A percentile compares a stretch with the other conserved stretches of the same genome.
These are phyloP conservation scores for Isatis lusitanica DNA, from an alignment of 441 rosid genomes.

Conservation along the genomic window DNA sequence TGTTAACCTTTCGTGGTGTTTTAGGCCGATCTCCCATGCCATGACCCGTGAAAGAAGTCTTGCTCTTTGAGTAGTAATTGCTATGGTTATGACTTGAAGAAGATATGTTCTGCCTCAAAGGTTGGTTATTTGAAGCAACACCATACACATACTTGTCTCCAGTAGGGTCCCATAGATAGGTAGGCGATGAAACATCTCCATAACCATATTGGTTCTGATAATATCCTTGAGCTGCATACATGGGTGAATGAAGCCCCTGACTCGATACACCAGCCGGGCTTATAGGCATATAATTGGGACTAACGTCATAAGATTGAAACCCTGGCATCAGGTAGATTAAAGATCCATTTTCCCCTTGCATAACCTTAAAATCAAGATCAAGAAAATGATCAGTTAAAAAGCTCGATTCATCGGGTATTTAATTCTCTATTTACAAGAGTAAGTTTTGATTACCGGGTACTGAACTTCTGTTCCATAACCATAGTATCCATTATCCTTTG, in stretches of 20 bases:
- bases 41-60: constrained; percentile 34
- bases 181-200: constrained; percentile 42
- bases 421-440: not conserved
- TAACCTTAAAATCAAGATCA: constrained; percentile 35
- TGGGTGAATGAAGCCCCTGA: constrained; percentile 40
- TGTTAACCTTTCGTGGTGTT: constrained; percentile 40
- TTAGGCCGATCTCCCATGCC: constrained; percentile 40
- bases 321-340: constrained; percentile 52
- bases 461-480: constrained; percentile 45
- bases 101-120: constrained; percentile 39
- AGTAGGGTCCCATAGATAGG: constrained; percentile 41
- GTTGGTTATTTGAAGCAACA: constrained; percentile 38
- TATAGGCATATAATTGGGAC: constrained; percentile 38
- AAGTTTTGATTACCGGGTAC: constrained; percentile 42
- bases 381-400: not conserved
- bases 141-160: constrained; percentile 36
- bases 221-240: constrained; percentile 43
- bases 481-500: constrained; percentile 39
- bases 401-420: not conserved
- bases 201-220: constrained; percentile 39
- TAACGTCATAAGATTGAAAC: constrained; percentile 43
- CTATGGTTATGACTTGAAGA: constrained; percentile 38
- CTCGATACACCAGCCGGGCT: constrained; percentile 33
- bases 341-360: constrained; percentile 56
- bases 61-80: constrained; percentile 31